A percentile compares a stretch with the other conserved stretches of the same genome.
Evolutionary conservation across 2,329 filamentous ascomycete genomes (phyloP).

Genomic region (Penicillium expansum): DNA sequence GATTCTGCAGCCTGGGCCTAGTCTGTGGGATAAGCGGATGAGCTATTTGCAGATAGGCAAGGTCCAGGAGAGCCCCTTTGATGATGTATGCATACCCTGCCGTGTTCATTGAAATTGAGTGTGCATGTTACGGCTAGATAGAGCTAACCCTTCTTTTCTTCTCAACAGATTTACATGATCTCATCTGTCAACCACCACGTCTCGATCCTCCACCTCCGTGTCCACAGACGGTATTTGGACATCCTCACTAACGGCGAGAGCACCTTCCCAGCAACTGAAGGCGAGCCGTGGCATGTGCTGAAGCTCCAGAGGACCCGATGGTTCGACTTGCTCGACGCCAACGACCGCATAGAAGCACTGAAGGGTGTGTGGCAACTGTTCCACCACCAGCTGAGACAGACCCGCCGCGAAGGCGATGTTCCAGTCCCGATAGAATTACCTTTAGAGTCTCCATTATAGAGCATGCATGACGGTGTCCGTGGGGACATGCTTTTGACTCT

Average conservation of each 20-base stretch:
- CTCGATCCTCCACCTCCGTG: slow-evolving; percentile 56
- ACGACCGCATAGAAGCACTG: slow-evolving; percentile 57
- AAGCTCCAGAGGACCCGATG: slow-evolving; percentile 56
- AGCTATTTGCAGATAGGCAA: slow-evolving; percentile 58
- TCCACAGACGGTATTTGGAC: slow-evolving; percentile 57
- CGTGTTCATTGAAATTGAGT: neutral
- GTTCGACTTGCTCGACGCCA: slow-evolving; percentile 57
- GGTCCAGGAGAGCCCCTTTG: slow-evolving; percentile 45
- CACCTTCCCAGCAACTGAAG: slow-evolving; percentile 23
- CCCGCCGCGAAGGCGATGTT: slow-evolving; percentile 8
- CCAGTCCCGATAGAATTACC: neutral
- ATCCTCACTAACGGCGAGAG: slow-evolving; percentile 49
- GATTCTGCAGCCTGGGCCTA: slow-evolving; percentile 49
- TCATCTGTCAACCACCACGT: slow-evolving; percentile 63
- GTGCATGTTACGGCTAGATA: neutral
- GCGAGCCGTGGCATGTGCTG: slow-evolving; percentile 52
- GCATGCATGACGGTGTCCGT: neutral
- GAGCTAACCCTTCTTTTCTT: slow-evolving; percentile 1
- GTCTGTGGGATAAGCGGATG: slow-evolving; percentile 57
- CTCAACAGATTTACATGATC: slow-evolving; percentile 57
- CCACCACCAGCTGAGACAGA: slow-evolving; percentile 50
- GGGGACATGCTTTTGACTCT: neutral
- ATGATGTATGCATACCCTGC: slow-evolving; percentile 51
- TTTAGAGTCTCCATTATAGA: slow-evolving; percentile 1
- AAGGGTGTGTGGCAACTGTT: slow-evolving; percentile 58